Evolutionary conservation across 2,329 filamentous ascomycete genomes (phyloP), one percentile per base, ranked within the genome.

Genomic region (Camillea tinctor): DNA sequence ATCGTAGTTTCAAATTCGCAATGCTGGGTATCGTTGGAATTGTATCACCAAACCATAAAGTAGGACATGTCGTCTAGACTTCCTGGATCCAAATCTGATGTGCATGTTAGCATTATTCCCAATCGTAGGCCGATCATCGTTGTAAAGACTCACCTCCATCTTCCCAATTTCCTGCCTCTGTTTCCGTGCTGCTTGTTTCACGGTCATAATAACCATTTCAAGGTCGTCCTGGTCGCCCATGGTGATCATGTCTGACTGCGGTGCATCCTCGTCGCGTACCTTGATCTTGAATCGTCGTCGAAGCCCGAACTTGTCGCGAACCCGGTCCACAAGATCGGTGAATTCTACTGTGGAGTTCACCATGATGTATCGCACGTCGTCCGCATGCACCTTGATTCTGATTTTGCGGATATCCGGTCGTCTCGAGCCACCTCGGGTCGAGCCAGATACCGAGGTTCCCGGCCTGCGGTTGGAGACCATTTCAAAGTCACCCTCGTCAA

Each of bases 171-270:
- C 93, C 64, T 84, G 82, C 69, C 88, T 85, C 72, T 94, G 89
- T 74, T 85, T 90, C 76, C 82, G 86, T 53, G 90, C 93, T 60
- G 80, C 78, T 54, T 84, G 84, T 74, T 87, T 91, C 6, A 88
- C 88, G 52, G 81, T 84, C 74, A 85, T 84, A 57, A 98, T 82
- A 24, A 92, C 88, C 87, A 97, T 91, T 55, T 98, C 93, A 64
- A 97, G 77, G 78, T 99, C 95, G 71, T 99, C 95, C 75, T 97
- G 92, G 74, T 99, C 95, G 26, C 90, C 93, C 86, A 99, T 89
- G 30, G 94, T 97, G 71, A 99, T 96, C 90, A 97, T 94, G 71
- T 98, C 94, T 2, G 90, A 90, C 58, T 89, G 82, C 0, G 85
- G 84, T 61, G 80, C 76, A 67, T 92, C 90, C 68, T 98, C 95